These are phyloP conservation scores for Suillus spraguei DNA, from an alignment of 768 basidiomycete genomes.

Conservation along the genomic window DNA sequence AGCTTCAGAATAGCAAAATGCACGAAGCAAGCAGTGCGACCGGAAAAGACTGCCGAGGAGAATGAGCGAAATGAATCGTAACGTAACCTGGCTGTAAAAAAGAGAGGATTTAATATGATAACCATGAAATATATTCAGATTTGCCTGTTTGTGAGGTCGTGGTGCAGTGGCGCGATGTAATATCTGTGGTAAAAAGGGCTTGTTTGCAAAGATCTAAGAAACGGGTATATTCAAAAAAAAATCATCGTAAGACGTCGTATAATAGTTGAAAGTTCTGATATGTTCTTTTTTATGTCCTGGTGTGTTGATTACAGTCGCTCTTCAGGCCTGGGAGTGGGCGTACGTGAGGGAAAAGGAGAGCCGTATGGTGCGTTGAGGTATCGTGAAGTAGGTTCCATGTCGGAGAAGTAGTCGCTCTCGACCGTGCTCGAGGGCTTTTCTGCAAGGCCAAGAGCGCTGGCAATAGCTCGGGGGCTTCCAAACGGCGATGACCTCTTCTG, in stretches of 20 bases:
- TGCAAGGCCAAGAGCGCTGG: constrained; percentile 48
- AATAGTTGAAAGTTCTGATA: constrained; percentile 25
- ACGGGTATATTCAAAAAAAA: constrained; percentile 35
- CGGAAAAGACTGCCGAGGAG: constrained; percentile 16
- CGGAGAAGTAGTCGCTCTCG: constrained; percentile 38
- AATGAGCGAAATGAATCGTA: constrained; percentile 22
- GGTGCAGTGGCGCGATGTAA: constrained; percentile 32
- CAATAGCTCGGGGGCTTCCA: constrained; percentile 51
- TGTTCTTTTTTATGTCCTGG: constrained; percentile 16
- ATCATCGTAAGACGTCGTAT: constrained; percentile 38
- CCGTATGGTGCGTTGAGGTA: constrained; percentile 53
- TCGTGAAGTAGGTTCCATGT: constrained; percentile 45
- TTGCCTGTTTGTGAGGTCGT: constrained; percentile 25
- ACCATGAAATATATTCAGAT: constrained; percentile 36
- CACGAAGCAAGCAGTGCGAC: constrained; percentile 23
- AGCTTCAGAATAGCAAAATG: constrained; percentile 24
- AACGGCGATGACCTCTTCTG: constrained; percentile 50
- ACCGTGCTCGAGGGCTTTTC: constrained; percentile 30
- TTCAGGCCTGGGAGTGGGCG: constrained; percentile 45
- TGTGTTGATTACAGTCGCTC: constrained; percentile 31
- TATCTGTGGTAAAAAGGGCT: constrained; percentile 32
- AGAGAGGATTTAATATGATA: constrained; percentile 34
- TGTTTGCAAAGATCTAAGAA: constrained; percentile 36
- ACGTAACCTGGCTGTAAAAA: constrained; percentile 26
- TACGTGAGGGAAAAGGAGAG: constrained; percentile 51